Percentiles rank a stretch among this genome's conserved stretches.
These are phyloP conservation scores for Tetragonia tetragonoides DNA, from an alignment of 148 eudicot genomes.

Conservation along the genomic window DNA sequence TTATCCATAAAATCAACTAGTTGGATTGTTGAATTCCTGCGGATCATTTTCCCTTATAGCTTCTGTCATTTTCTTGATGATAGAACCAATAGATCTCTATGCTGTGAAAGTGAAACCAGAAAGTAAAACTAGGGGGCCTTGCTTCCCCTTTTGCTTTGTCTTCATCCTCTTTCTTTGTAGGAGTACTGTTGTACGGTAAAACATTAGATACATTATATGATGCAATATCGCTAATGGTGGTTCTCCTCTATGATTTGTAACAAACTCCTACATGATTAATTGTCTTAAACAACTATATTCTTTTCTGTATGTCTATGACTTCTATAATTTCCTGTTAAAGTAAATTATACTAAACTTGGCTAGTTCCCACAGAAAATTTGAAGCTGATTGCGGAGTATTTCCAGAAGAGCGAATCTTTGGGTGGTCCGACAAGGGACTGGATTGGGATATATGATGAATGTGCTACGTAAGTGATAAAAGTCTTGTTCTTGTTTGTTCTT, in stretches of 20 bases:
- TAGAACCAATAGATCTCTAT: neutral
- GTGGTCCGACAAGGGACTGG: slow-evolving; percentile 96
- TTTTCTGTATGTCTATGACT: neutral
- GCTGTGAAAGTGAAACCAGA: neutral
- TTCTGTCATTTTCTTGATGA: neutral
- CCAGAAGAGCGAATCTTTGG: slow-evolving; percentile 85
- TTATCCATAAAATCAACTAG: no score
- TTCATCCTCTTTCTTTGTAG: neutral
- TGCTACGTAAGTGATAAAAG: slow-evolving; percentile 63
- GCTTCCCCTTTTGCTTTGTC: neutral
- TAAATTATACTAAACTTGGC: neutral
- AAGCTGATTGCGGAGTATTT: slow-evolving; percentile 95
- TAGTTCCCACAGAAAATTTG: slow-evolving; percentile 59
- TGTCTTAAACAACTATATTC: neutral
- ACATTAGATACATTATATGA: neutral
- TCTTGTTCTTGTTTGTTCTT: neutral
- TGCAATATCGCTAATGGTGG: neutral
- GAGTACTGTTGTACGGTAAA: neutral
- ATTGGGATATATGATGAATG: slow-evolving; percentile 94
- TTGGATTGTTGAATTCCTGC: neutral
- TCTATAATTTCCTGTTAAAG: neutral
- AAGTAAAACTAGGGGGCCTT: neutral
- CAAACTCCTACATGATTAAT: neutral
- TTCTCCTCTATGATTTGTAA: neutral
- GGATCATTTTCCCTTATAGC: neutral